Base-by-base conservation (phyloP, 1,139 yeast genomes). In the Pichia sp. region DNA sequence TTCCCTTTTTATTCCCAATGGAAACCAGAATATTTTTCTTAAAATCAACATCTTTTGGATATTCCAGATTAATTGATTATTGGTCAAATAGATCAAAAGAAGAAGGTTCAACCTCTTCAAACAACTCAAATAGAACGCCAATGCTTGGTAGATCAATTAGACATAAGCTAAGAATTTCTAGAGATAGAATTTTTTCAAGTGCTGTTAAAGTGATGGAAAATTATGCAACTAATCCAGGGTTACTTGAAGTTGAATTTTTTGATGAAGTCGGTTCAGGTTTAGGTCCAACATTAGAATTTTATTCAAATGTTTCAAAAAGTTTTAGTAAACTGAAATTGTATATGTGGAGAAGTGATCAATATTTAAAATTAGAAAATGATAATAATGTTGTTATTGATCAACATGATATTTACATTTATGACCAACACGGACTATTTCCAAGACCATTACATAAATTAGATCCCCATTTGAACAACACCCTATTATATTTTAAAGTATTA, bases 231-330 rank as follows among this genome's bases (percentile, higher is more conserved):
- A 74, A 82, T 15, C 91, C 96, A 0, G 84, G 88, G 29, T 70
- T 86, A 7, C 65, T 91, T 35, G 97, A 91, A 54, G 80, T 91
- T 45, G 96, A 89, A 57, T 91, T 84, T 55, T 80, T 74, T 51
- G 89, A 83, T 53, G 98, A 91, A 59, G 96, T 75, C n/a, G 98
- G 98, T 11, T 82, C 96, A 1, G 98, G 98, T 0, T 65, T 88
- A 38, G 98, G 98, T 0, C 98, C 98, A 2, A 91, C 98, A 0
- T 68, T 89, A 48, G 98, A 91, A 60, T 91, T 91, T 56, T 91
- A 87, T 57, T 78, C 96, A 0, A 68, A 73, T 13, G 91, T 86
- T 5, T 87, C 96, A 0, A 76, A 69, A 47, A 91, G 82, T 47
- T 87, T 85, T 57, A 68, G 83, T 1, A 70, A 66, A 48, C 72